phyloP scores from a whole-genome alignment of 805 yeast species.

The Candida multigemmis region DNA sequence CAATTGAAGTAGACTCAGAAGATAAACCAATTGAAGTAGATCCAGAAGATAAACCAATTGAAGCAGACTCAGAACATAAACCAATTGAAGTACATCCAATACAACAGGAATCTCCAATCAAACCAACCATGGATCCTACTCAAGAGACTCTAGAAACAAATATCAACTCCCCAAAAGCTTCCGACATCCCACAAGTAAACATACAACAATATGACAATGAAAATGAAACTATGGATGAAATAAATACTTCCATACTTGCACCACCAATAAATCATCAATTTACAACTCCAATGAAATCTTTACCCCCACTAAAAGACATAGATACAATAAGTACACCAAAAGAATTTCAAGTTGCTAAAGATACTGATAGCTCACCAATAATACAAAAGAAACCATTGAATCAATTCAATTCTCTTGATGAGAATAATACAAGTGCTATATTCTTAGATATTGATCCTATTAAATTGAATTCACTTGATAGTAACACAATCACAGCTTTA shows the following conservation, averaged over 20 bases:
- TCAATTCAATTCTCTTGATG: slow-evolving; percentile 3
- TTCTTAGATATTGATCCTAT: slow-evolving; percentile 18
- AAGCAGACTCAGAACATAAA: neutral
- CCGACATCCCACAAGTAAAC: neutral
- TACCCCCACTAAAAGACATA: slow-evolving; percentile 35
- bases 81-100: neutral
- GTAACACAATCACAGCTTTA: slow-evolving; percentile 10
- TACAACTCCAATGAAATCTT: slow-evolving; percentile 31
- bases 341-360: slow-evolving; percentile 30
- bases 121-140: too few species aligned
- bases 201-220: neutral
- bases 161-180: neutral
- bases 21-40: neutral
- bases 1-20: neutral
- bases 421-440: slow-evolving; percentile 11
- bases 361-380: slow-evolving; percentile 15
- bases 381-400: slow-evolving; percentile 7
- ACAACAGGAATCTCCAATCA: neutral
- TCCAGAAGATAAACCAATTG: neutral
- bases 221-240: neutral
- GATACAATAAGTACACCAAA: slow-evolving; percentile 33
- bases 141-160: neutral
- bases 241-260: slow-evolving; percentile 1
- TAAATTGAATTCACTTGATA: slow-evolving; percentile 5
- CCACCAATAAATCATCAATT: slow-evolving; percentile 8